A percentile compares a stretch with the other conserved stretches of the same genome.
Conservation (phyloP, 345 rosid species). For the Hibiscus syriacus region DNA sequence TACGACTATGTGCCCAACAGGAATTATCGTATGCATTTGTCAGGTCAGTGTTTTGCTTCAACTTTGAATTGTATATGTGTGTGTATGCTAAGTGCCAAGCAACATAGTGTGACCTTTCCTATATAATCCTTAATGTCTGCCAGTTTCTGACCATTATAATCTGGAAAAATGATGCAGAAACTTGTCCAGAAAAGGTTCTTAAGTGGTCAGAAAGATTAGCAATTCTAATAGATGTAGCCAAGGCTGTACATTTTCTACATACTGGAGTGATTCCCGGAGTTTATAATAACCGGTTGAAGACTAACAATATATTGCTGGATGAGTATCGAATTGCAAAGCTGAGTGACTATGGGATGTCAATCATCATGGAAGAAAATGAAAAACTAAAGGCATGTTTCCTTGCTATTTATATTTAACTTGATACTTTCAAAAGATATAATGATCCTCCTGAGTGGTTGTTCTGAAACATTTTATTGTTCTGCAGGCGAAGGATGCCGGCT, state of each 20-base stretch:
- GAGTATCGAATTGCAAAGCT: constrained; percentile 82
- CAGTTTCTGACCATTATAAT: constrained; percentile 1
- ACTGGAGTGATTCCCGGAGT: constrained; percentile 78
- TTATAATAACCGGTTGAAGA: constrained; percentile 60
- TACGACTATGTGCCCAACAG: constrained; percentile 66
- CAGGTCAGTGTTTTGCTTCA: constrained; percentile 48
- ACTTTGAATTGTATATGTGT: background rate
- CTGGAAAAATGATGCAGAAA: constrained; percentile 37
- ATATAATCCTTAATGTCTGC: background rate
- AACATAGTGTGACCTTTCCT: background rate
- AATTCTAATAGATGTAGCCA: constrained; percentile 74
- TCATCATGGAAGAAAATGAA: constrained; percentile 58
- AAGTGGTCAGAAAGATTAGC: constrained; percentile 83
- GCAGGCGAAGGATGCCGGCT: constrained; percentile 63
- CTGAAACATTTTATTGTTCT: constrained; percentile 16
- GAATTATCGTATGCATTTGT: constrained; percentile 57
- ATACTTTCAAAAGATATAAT: background rate
- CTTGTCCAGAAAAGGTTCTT: constrained; percentile 57
- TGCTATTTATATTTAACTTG: background rate
- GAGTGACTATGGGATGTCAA: constrained; percentile 86
- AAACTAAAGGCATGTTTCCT: constrained; percentile 52
- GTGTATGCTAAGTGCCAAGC: background rate
- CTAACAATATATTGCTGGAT: constrained; percentile 78
- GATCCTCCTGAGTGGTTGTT: background rate
- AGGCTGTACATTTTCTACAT: constrained; percentile 93